Percentiles rank a stretch among this genome's conserved stretches.
Conservation (phyloP, 2,329 filamentous ascomycete genomes). For the Talaromyces sp. region DNA sequence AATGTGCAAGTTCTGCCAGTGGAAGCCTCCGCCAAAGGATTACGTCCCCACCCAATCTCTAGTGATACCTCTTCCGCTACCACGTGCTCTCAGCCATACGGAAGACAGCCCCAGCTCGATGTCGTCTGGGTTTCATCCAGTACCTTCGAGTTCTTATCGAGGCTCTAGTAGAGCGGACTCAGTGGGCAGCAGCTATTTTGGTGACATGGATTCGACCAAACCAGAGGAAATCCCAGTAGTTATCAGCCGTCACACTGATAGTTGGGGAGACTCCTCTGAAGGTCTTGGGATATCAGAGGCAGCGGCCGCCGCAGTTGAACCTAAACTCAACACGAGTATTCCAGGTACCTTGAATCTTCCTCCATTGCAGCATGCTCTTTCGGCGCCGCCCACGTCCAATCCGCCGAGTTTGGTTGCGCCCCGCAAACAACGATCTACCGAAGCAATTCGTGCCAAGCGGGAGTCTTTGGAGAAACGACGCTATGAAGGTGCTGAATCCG, state of each 20-base stretch:
- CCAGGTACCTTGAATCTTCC: slow-evolving; percentile 43
- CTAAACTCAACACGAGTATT: slow-evolving; percentile 19
- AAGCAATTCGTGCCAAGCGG: slow-evolving; percentile 70
- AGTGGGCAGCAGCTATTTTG: slow-evolving; percentile 76
- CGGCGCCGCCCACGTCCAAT: slow-evolving; percentile 50
- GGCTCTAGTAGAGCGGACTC: slow-evolving; percentile 84
- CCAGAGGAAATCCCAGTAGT: slow-evolving; percentile 75
- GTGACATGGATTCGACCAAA: slow-evolving; percentile 74
- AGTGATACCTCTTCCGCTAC: slow-evolving; percentile 55
- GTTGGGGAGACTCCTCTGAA: slow-evolving; percentile 65
- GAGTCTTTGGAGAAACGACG: slow-evolving; percentile 71
- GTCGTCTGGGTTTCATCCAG: slow-evolving; percentile 66
- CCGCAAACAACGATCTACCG: slow-evolving; percentile 64
- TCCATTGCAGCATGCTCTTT: slow-evolving; percentile 58
- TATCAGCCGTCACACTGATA: slow-evolving; percentile 69
- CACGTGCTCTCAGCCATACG: slow-evolving; percentile 59
- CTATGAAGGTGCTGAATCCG: slow-evolving; percentile 75
- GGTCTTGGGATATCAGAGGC: slow-evolving; percentile 76
- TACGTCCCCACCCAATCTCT: slow-evolving; percentile 51
- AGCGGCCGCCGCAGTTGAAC: slow-evolving; percentile 22
- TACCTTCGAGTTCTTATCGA: slow-evolving; percentile 71
- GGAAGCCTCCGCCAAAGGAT: slow-evolving; percentile 73
- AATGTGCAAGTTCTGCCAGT: slow-evolving; percentile 82
- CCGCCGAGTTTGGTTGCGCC: slow-evolving; percentile 33
- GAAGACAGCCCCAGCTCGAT: slow-evolving; percentile 84